phyloP scores from a whole-genome alignment of 179 eudicot genomes.

The Sideroxylon spinosum region DNA sequence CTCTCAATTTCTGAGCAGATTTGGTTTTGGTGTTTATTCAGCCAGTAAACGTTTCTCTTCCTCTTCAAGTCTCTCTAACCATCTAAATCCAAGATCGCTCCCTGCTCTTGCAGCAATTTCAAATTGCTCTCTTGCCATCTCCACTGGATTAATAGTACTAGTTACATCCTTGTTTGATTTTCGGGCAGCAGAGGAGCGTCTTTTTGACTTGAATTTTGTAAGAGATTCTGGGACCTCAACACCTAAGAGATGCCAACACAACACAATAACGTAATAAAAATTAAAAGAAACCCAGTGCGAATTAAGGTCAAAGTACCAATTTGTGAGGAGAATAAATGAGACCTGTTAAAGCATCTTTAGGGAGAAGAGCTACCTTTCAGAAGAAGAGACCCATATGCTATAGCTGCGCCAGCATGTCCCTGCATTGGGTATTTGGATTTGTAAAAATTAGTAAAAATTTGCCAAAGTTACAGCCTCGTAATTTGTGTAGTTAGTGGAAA shows the following conservation, averaged over 20 bases:
- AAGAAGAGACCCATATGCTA: conserved; percentile 84
- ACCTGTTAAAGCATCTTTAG: too few species aligned
- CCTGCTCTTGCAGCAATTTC: conserved; percentile 78
- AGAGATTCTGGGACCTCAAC: conserved; percentile 58
- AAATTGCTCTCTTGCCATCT: conserved; percentile 70
- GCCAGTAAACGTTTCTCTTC: conserved; percentile 52
- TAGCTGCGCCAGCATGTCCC: conserved; percentile 95
- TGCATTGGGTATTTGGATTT: too few species aligned
- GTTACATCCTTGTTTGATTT: conserved; percentile 29
- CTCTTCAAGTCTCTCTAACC: conserved; percentile 72
- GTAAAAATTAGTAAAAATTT: too few species aligned
- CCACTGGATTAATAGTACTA: conserved; percentile 38
- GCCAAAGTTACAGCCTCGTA: too few species aligned
- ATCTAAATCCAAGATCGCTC: conserved; percentile 80
- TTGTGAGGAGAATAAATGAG: background rate
- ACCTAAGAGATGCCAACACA: conserved; percentile 31
- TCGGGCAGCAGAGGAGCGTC: conserved; percentile 21
- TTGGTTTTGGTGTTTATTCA: conserved; percentile 7
- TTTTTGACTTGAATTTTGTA: conserved; percentile 49
- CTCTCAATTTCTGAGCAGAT: too few species aligned
- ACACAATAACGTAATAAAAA: background rate
- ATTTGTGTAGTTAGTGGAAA: too few species aligned
- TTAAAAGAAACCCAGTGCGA: background rate
- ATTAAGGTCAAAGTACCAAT: background rate
- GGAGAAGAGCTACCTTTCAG: conserved; percentile 46